Percentiles rank a stretch among this genome's conserved stretches.
phyloP scores from a whole-genome alignment of 2,329 filamentous ascomycete species.

The Neonectria sp. region DNA sequence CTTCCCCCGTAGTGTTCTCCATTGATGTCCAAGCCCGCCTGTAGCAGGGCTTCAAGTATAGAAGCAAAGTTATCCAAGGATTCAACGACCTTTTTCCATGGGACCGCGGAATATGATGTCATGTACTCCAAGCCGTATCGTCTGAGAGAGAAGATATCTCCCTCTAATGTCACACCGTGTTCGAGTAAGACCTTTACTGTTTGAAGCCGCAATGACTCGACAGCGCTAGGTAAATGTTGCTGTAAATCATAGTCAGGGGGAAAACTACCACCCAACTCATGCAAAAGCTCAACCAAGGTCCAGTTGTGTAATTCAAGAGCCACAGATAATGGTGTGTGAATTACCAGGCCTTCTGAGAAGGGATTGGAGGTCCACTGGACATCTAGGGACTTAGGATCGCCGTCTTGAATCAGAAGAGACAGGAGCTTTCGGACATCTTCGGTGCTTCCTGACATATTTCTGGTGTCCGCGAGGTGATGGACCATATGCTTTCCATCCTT shows the following conservation, averaged over 20 bases:
- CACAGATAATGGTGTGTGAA: not conserved
- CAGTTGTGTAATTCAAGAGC: not conserved
- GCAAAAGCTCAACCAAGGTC: not conserved
- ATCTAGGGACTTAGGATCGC: not conserved
- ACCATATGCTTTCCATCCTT: not conserved
- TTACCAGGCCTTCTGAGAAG: not conserved
- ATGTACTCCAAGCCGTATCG: not conserved
- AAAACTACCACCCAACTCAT: not conserved
- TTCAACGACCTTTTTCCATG: not conserved
- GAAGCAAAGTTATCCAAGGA: not conserved
- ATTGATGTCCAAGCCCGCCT: constrained; percentile 6
- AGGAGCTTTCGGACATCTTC: constrained; percentile 3
- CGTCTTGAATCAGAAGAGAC: not conserved
- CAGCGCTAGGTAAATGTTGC: not conserved
- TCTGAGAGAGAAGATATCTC: not conserved
- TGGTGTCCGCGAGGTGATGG: not conserved
- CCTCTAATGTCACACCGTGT: not conserved
- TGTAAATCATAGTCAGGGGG: not conserved
- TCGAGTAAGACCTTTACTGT: not conserved
- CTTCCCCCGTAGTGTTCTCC: not conserved
- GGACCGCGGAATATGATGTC: not conserved
- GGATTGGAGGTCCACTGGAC: not conserved
- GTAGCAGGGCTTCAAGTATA: not conserved
- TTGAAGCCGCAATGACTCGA: not conserved
- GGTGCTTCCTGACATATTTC: not conserved